Base-by-base conservation (phyloP, 768 basidiomycete genomes). In the Ephemerocybe angulata region DNA sequence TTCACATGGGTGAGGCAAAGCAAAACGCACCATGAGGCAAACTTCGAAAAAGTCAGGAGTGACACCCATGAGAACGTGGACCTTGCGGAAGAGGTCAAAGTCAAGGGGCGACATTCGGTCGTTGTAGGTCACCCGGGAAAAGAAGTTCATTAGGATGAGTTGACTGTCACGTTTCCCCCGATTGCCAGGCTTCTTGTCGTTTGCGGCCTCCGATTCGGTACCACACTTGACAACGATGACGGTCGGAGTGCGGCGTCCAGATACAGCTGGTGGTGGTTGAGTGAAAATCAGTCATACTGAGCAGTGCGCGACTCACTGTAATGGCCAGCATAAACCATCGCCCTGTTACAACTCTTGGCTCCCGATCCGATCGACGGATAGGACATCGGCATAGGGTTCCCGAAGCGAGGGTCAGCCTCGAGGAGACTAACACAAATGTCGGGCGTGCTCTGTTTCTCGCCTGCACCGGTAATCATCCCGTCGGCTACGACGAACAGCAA, bases 311-410 rank as follows among this genome's bases (percentile, higher is more conserved):
- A 82, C 93, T 67, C 69, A 95, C 93, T 90, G 71, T 98, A 98
- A 76, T 99, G 96, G n/a, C 97, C 97, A 50, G 97, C 97, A 76
- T 99, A 98, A 19, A 98, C 90, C 91, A 97, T 91, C 6, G 96
- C 96, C 52, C 93, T 81, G 63, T 99, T 99, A 66, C 94, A 86
- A 51, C 79, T 81, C 76, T 98, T 98, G 19, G 84, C 72, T 2
- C 97, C 96, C 8, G 87, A 83, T 2, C 93, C 97, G 27, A 99
- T 93, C 2, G 97, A 90, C 53, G 80, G 72, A 65, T 98, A 99
- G 58, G 81, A 86, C 95, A 98, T 96, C 3, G 96, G 93, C 42
- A 84, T 84, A 2, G 97, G 97, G 63, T 97, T 93, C 24, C 96
- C 97, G 64, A 98, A 99, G 13, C 97, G 81, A 24, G 91, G 88